Conservation (phyloP, 2,329 filamentous ascomycete species). For the Endoconidiophora laricicola region DNA sequence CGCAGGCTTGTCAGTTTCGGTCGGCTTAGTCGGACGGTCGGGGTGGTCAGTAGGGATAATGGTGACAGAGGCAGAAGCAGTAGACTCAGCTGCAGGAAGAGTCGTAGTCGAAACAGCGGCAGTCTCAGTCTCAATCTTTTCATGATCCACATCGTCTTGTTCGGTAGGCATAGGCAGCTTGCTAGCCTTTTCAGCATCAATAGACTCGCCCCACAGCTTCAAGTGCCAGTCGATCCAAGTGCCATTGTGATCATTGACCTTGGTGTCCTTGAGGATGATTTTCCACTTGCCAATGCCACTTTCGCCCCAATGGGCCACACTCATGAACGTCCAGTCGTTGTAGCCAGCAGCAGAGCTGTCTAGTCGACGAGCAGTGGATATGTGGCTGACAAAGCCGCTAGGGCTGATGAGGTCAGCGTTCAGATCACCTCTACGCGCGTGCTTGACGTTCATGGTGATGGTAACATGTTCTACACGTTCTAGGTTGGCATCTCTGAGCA, state of each 20-base stretch:
- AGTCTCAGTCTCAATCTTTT: constrained; percentile 45
- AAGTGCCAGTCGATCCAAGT: constrained; percentile 82
- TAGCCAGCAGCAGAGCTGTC: constrained; percentile 59
- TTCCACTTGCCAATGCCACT: constrained; percentile 79
- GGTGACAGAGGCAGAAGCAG: constrained; percentile 22
- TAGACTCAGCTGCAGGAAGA: constrained; percentile 44
- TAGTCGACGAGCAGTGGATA: constrained; percentile 55
- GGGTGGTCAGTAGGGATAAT: constrained; percentile 44
- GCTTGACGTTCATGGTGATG: constrained; percentile 89
- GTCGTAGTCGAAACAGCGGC: constrained; percentile 23
- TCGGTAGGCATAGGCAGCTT: constrained; percentile 68
- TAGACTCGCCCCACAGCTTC: constrained; percentile 82
- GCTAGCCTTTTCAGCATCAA: constrained; percentile 55
- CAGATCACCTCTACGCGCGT: constrained; percentile 73
- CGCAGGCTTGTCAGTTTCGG: constrained; percentile 20
- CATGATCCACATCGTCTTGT: constrained; percentile 70
- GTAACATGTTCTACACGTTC: constrained; percentile 86
- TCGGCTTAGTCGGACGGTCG: constrained; percentile 40
- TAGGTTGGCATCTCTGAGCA: constrained; percentile 68
- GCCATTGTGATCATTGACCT: constrained; percentile 59
- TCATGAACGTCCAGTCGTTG: constrained; percentile 97
- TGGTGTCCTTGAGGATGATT: constrained; percentile 71
- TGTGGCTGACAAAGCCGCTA: constrained; percentile 61
- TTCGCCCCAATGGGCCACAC: constrained; percentile 92
- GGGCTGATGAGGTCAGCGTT: constrained; percentile 87